phyloP scores from a whole-genome alignment of 768 basidiomycete species.

The Melanogaster broomeanus region DNA sequence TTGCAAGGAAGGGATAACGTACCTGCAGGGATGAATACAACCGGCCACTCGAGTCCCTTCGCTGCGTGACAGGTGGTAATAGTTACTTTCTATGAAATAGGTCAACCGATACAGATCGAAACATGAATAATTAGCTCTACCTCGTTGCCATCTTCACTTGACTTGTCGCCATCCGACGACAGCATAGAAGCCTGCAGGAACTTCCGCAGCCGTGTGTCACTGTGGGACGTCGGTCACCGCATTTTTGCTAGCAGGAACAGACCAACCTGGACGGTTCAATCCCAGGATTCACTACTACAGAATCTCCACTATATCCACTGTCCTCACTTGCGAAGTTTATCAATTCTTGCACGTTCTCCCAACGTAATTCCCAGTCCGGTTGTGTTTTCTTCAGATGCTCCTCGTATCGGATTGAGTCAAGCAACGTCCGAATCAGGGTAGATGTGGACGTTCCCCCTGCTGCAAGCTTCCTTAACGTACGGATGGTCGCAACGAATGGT shows the following conservation, averaged over 20 bases:
- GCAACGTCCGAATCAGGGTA: constrained; percentile 58
- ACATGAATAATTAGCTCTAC: constrained; percentile 20
- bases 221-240: constrained; percentile 13
- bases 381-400: constrained; percentile 69
- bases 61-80: constrained; percentile 88
- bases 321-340: constrained; percentile 74
- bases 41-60: constrained; percentile 92
- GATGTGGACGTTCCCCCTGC: constrained; percentile 59
- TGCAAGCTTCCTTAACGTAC: constrained; percentile 52
- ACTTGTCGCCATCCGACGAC: constrained; percentile 73
- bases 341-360: constrained; percentile 88
- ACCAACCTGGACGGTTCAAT: background rate
- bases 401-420: constrained; percentile 64
- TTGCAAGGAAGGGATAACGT: constrained; percentile 10
- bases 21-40: constrained; percentile 80
- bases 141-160: constrained; percentile 51
- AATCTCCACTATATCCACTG: constrained; percentile 30
- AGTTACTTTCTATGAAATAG: constrained; percentile 66
- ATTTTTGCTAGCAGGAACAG: background rate
- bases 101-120: background rate
- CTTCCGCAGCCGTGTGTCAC: constrained; percentile 60
- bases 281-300: background rate
- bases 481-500: constrained; percentile 59
- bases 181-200: constrained; percentile 84
- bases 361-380: constrained; percentile 71